Conservation (phyloP, 2,329 filamentous ascomycete genomes). For the Nannizzia gypsea region DNA sequence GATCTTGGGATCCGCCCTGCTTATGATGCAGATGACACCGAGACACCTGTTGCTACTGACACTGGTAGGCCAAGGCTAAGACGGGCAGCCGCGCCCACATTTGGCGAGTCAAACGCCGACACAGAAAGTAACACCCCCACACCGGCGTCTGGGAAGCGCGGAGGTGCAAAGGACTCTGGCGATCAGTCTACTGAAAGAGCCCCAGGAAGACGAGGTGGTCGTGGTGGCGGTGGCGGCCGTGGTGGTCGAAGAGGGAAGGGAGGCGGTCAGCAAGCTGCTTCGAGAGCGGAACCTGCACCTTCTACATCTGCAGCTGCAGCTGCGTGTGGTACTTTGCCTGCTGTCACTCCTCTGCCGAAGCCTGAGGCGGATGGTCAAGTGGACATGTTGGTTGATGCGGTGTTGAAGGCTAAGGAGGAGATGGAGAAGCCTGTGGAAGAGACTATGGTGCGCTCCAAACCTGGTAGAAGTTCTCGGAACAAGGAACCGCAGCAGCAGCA, state of each 20-base stretch:
- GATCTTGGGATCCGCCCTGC: slow-evolving; percentile 35
- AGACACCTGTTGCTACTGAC: slow-evolving; percentile 35
- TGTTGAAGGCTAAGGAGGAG: slow-evolving; percentile 11
- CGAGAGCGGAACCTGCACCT: slow-evolving; percentile 14
- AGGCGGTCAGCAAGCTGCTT: slow-evolving; percentile 17
- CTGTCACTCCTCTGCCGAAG: slow-evolving; percentile 18
- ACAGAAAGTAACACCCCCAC: slow-evolving; percentile 24
- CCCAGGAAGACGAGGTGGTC: slow-evolving; percentile 24
- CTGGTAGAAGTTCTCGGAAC: slow-evolving; percentile 9
- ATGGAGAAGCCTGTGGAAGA: slow-evolving; percentile 10
- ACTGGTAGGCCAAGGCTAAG: slow-evolving; percentile 39
- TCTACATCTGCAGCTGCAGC: slow-evolving; percentile 10
- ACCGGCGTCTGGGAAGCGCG: slow-evolving; percentile 26
- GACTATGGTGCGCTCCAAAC: slow-evolving; percentile 5
- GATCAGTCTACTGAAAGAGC: slow-evolving; percentile 26
- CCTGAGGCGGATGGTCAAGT: slow-evolving; percentile 18
- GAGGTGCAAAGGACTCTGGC: slow-evolving; percentile 15
- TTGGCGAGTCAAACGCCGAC: slow-evolving; percentile 29
- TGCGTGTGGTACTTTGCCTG: not conserved
- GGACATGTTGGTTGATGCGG: slow-evolving; percentile 15
- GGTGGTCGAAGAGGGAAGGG: slow-evolving; percentile 27
- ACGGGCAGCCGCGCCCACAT: slow-evolving; percentile 40
- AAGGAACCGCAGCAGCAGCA: slow-evolving; percentile 17
- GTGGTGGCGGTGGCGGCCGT: slow-evolving; percentile 23
- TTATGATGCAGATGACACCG: slow-evolving; percentile 34